Evolutionary conservation across 2,329 filamentous ascomycete genomes (phyloP).

Genomic region (Epichloe scottii): DNA sequence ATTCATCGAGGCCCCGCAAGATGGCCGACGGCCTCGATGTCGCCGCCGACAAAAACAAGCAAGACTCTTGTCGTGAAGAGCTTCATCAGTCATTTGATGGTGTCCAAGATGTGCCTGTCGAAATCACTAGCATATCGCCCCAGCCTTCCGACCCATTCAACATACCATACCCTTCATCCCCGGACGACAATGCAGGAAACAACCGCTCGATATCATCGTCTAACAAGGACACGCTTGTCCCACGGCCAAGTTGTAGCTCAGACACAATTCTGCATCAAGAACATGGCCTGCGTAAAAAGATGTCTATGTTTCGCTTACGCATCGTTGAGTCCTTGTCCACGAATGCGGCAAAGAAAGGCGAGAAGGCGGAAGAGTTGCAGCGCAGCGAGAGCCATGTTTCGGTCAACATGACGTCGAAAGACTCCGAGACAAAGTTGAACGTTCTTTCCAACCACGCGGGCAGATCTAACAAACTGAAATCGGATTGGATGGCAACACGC

Average conservation of each 20-base stretch:
- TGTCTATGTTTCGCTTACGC: slow-evolving; percentile 19
- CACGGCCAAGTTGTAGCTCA: slow-evolving; percentile 7
- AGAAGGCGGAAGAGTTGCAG: slow-evolving; percentile 4
- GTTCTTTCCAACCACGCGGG: slow-evolving; percentile 1
- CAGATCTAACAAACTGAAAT: slow-evolving; percentile 2
- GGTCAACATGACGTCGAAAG: slow-evolving; percentile 1
- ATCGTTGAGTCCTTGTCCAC: slow-evolving; percentile 8
- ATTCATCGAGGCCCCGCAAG: slow-evolving; percentile 5
- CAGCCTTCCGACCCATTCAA: slow-evolving; percentile 22
- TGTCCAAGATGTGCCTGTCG: slow-evolving; percentile 4
- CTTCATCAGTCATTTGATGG: slow-evolving; percentile 2
- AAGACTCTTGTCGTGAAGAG: background rate
- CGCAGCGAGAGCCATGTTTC: slow-evolving; percentile 4
- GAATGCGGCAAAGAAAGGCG: slow-evolving; percentile 7
- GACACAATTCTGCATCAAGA: slow-evolving; percentile 1
- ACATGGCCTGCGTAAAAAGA: slow-evolving; percentile 15
- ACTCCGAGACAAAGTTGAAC: slow-evolving; percentile 2
- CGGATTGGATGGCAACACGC: slow-evolving; percentile 13
- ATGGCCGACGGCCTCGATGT: background rate
- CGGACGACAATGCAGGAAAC: slow-evolving; percentile 6
- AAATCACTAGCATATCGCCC: slow-evolving; percentile 8
- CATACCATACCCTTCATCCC: slow-evolving; percentile 19
- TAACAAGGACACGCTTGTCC: slow-evolving; percentile 5
- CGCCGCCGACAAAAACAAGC: background rate
- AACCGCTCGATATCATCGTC: slow-evolving; percentile 6